Evolutionary conservation across 179 eudicot genomes (phyloP), one percentile per base, ranked within the genome.

Genomic region (Amaranthus tricolor): DNA sequence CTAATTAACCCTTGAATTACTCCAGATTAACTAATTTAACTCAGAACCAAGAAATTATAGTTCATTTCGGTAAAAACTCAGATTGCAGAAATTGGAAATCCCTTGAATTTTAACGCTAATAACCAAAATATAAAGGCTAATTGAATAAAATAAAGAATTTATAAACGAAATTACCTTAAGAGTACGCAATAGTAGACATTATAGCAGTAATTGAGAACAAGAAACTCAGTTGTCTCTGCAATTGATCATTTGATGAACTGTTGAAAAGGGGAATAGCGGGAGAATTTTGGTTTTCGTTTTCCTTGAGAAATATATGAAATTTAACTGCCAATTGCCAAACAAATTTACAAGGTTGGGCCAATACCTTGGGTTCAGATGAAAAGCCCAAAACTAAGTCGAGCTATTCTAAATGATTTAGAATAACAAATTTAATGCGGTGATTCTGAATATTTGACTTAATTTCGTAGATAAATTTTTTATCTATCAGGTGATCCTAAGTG

Each of bases 211-310:
- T 31, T 31, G 9, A 57, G 60, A n/a, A 17, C 7, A 16, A 10
- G 4, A 60, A 60, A 9, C 7, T 61, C 44, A 61, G 16, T 16
- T 20, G 40, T 5, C 20, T 2, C 12, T 6, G 40, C 20, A 61
- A 12, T 62, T 62, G 66, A 62, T 62, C 66, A 12, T 62, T 31
- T 62, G 66, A 13, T 40, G 47, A 62, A 31, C 66, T 12, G 45
- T 62, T 62, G 66, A 62, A 24, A 31, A 58, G 31, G 40, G 62
- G 24, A 58, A 11, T 17, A 58, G 17, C 17, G 17, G 62, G 20
- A 7, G 62, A 11, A 7, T 15, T 14, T 15, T 15, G 19, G 61
- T 20, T 6, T 16, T n/a, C n/a, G n/a, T n/a, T n/a, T n/a, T n/a
- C n/a, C n/a, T n/a, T n/a, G n/a, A n/a, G n/a, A n/a, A n/a, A n/a